A percentile compares a stretch with the other conserved stretches of the same genome.
These are phyloP conservation scores for Elsinoe ampelina DNA, from an alignment of 2,329 filamentous ascomycete genomes.

Conservation along the genomic window DNA sequence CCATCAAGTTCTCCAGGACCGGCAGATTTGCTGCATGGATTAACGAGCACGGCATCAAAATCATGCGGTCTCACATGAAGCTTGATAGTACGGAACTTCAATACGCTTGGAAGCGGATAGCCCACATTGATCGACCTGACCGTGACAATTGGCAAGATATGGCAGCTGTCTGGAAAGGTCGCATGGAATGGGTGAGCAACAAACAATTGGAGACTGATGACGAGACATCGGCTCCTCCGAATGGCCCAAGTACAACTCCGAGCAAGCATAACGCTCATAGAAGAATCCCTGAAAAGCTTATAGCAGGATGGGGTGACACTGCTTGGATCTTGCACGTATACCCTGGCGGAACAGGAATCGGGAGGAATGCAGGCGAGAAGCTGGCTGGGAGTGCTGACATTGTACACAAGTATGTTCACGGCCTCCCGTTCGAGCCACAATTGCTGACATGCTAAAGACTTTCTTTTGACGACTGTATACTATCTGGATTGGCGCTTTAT, in stretches of 20 bases:
- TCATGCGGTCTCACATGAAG: conserved; percentile 84
- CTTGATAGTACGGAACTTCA: conserved; percentile 68
- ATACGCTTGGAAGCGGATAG: conserved; percentile 87
- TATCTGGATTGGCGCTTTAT: conserved; percentile 95
- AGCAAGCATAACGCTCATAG: conserved; percentile 20
- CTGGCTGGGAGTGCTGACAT: conserved; percentile 78
- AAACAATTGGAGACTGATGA: conserved; percentile 66
- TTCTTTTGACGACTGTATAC: conserved; percentile 85
- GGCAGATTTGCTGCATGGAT: conserved; percentile 92
- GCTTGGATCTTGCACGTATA: conserved; percentile 94
- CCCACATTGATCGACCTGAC: conserved; percentile 81
- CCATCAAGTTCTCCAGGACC: conserved; percentile 88
- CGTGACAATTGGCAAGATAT: conserved; percentile 89
- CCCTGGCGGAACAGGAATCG: conserved; percentile 58
- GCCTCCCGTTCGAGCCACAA: not conserved
- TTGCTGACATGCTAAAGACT: conserved; percentile 45
- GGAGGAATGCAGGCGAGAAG: conserved; percentile 59
- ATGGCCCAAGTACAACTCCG: conserved; percentile 21
- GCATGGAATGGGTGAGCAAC: conserved; percentile 89
- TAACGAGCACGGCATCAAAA: conserved; percentile 94
- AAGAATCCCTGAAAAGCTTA: conserved; percentile 56
- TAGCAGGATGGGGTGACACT: conserved; percentile 92
- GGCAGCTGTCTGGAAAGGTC: conserved; percentile 88
- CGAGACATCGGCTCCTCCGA: conserved; percentile 34
- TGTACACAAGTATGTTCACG: conserved; percentile 56